Evolutionary conservation across 202 grass and related monocot genomes (phyloP).

Genomic region (Saccharum hybrid): DNA sequence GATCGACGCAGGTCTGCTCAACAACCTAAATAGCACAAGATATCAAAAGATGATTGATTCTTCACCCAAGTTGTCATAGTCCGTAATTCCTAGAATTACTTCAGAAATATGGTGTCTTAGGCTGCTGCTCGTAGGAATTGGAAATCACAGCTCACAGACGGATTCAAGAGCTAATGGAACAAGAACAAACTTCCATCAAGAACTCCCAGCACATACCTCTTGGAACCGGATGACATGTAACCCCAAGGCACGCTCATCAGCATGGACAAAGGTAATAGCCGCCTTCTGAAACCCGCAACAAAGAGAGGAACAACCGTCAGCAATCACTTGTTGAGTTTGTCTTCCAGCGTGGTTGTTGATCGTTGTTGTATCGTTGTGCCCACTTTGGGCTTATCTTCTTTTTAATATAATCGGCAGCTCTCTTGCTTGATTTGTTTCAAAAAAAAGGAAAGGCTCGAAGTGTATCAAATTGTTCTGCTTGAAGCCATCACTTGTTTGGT

Average conservation of each 20-base stretch:
- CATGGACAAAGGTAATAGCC: slow-evolving; percentile 60
- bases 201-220: slow-evolving; percentile 55
- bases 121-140: background rate
- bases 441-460: background rate
- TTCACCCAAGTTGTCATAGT: background rate
- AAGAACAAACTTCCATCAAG: background rate
- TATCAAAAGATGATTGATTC: background rate
- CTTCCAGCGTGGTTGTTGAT: too few species aligned
- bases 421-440: too few species aligned
- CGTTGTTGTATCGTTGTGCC: too few species aligned
- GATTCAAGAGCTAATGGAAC: background rate
- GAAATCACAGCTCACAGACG: background rate
- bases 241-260: background rate
- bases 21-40: slow-evolving; percentile 59
- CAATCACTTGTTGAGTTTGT: background rate
- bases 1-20: slow-evolving; percentile 71
- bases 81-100: background rate
- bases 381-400: too few species aligned
- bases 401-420: too few species aligned
- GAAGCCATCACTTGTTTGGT: background rate
- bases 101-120: background rate
- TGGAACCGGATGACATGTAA: slow-evolving; percentile 49
- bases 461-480: too few species aligned
- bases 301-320: background rate
- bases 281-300: slow-evolving; percentile 53